Conservation (phyloP, 108 stramenopile genomes). For the Stephanodiscus minutulus region DNA sequence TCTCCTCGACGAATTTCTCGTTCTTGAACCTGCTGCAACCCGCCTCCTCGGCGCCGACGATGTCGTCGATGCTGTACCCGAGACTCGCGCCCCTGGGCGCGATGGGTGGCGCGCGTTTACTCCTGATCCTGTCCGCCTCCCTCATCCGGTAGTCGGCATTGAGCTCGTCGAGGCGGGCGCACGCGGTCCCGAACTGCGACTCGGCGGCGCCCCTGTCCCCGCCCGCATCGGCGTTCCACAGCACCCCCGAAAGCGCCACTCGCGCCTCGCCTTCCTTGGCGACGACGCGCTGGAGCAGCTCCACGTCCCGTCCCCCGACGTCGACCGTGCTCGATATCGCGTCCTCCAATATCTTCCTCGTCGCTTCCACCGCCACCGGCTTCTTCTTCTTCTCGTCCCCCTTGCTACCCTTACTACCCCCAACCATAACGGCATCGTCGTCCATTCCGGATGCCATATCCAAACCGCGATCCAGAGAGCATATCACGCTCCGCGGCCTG, state of each 20-base stretch:
- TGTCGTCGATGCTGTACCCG: conserved; percentile 76
- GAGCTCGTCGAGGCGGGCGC: conserved; percentile 74
- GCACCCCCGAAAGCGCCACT: conserved; percentile 64
- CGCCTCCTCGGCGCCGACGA: conserved; percentile 56
- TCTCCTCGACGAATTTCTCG: conserved; percentile 62
- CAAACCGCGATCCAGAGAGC: conserved; percentile 68
- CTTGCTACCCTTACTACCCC: conserved; percentile 1
- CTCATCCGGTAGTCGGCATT: conserved; percentile 63
- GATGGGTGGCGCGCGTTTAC: conserved; percentile 28
- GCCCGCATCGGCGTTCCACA: conserved; percentile 51
- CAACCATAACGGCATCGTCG: conserved; percentile 4
- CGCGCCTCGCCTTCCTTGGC: conserved; percentile 84
- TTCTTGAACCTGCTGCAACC: conserved; percentile 74
- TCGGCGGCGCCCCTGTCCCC: conserved; percentile 68
- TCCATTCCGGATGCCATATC: conserved; percentile 58
- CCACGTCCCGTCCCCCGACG: conserved; percentile 69
- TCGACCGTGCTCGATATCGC: conserved; percentile 56
- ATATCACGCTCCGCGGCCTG: conserved; percentile 64
- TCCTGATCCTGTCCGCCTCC: conserved; percentile 26
- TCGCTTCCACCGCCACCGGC: conserved; percentile 17
- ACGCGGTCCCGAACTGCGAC: conserved; percentile 61
- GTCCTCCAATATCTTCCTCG: conserved; percentile 42
- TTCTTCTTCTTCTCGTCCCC: conserved; percentile 2
- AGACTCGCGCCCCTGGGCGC: conserved; percentile 31
- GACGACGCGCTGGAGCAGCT: conserved; percentile 73